Evolutionary conservation across 2,329 filamentous ascomycete genomes (phyloP).

Genomic region (Celoporthe dispersa): DNA sequence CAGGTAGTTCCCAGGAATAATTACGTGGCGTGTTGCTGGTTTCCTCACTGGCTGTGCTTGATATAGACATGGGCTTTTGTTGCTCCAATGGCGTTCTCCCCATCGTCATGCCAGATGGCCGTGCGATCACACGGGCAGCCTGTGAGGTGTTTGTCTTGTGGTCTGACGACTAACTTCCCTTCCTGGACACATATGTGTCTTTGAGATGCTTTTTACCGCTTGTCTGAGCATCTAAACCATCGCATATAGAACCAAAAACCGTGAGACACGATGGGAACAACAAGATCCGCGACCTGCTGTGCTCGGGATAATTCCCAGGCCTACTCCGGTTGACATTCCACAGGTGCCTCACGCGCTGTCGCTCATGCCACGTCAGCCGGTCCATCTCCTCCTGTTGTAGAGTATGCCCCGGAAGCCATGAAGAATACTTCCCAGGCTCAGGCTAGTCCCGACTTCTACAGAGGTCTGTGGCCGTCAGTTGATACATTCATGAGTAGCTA

Average conservation of each 20-base stretch:
- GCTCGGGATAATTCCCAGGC: not conserved
- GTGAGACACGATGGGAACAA: not conserved
- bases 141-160: not conserved
- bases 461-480: not conserved
- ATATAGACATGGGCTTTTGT: not conserved
- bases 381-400: not conserved
- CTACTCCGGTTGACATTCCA: no score
- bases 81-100: not conserved
- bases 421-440: not conserved
- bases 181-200: not conserved
- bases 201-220: not conserved
- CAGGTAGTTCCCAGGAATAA: not conserved
- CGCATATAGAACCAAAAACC: not conserved
- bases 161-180: not conserved
- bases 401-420: not conserved
- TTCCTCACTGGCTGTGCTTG: not conserved
- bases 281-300: not conserved
- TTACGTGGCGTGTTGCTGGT: not conserved
- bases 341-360: no score
- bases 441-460: not conserved
- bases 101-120: no score
- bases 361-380: not conserved
- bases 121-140: not conserved
- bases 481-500: not conserved
- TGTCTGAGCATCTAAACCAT: not conserved